phyloP scores from a whole-genome alignment of 1,284 basidiomycete genomes.

The Tranzscheliella williamsii region DNA sequence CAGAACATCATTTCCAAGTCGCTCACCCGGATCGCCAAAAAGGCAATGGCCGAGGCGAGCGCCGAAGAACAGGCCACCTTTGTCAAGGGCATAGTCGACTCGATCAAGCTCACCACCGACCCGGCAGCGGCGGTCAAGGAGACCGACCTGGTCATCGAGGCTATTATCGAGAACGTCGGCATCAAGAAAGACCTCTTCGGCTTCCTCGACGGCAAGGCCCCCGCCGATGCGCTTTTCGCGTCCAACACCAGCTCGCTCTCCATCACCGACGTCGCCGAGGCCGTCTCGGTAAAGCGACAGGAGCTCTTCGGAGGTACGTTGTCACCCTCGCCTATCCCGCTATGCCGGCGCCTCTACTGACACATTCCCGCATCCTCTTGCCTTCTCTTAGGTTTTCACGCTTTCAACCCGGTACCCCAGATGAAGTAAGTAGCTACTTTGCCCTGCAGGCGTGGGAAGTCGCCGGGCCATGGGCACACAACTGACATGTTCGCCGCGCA shows the following conservation, averaged over 20 bases:
- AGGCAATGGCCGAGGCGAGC: slow-evolving; percentile 64
- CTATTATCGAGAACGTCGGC: slow-evolving; percentile 67
- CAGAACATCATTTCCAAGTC: slow-evolving; percentile 66
- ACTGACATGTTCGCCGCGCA: too few relatives aligned
- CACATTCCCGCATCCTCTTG: slow-evolving; percentile 59
- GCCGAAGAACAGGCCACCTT: slow-evolving; percentile 61
- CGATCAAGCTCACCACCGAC: slow-evolving; percentile 65
- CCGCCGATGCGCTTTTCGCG: slow-evolving; percentile 65
- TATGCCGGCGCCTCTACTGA: too few relatives aligned
- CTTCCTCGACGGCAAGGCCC: slow-evolving; percentile 65
- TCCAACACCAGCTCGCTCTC: slow-evolving; percentile 67
- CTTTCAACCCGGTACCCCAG: slow-evolving; percentile 64
- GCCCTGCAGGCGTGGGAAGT: too few relatives aligned
- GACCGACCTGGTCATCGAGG: slow-evolving; percentile 67
- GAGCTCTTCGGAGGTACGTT: slow-evolving; percentile 51
- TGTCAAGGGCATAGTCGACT: slow-evolving; percentile 63
- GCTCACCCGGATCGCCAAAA: slow-evolving; percentile 64
- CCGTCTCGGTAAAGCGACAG: slow-evolving; percentile 38
- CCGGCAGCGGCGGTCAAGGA: slow-evolving; percentile 64
- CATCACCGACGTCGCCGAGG: slow-evolving; percentile 65
- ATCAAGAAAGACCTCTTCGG: slow-evolving; percentile 67
- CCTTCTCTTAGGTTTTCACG: slow-evolving; percentile 68
- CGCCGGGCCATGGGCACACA: too few relatives aligned
- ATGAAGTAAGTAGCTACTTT: slow-evolving; percentile 68
- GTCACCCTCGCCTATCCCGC: too few relatives aligned